Percentiles rank a stretch among this genome's conserved stretches.
Conservation (phyloP, 2,329 filamentous ascomycete genomes). For the Apiospora aurea region DNA sequence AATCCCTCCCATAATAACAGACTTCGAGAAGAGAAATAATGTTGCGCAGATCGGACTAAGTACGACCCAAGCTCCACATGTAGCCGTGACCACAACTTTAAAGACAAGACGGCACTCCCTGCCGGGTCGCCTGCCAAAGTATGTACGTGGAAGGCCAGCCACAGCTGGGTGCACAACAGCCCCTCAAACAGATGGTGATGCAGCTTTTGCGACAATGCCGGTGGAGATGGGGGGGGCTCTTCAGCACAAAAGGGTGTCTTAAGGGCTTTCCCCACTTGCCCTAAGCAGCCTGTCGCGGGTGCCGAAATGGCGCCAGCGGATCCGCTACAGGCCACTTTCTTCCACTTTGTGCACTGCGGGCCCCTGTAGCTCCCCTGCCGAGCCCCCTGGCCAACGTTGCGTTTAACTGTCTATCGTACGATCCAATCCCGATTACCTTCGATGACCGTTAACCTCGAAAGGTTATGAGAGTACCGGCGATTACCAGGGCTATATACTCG, state of each 20-base stretch:
- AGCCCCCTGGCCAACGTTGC: neutral
- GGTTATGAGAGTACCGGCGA: constrained; percentile 12
- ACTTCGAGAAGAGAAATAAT: neutral
- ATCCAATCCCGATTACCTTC: constrained; percentile 21
- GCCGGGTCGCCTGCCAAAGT: neutral
- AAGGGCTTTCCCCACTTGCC: neutral
- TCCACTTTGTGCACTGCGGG: neutral
- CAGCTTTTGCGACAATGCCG: constrained; percentile 2
- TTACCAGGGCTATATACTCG: neutral
- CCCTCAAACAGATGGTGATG: constrained; percentile 16
- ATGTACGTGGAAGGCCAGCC: neutral
- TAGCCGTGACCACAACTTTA: constrained; percentile 14
- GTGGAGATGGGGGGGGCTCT: neutral
- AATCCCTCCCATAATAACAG: constrained; percentile 10
- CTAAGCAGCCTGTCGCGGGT: neutral
- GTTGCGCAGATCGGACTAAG: constrained; percentile 5
- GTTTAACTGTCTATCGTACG: constrained; percentile 12
- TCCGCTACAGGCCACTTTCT: neutral
- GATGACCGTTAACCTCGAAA: constrained; percentile 10
- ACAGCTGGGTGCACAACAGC: neutral
- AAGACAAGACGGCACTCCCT: constrained; percentile 3
- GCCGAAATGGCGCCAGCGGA: neutral
- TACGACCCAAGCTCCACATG: constrained; percentile 1
- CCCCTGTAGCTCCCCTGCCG: neutral
- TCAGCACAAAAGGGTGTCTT: neutral